These are phyloP conservation scores for Pochonia chlamydosporia DNA, from an alignment of 2,329 filamentous ascomycete genomes.

Conservation along the genomic window DNA sequence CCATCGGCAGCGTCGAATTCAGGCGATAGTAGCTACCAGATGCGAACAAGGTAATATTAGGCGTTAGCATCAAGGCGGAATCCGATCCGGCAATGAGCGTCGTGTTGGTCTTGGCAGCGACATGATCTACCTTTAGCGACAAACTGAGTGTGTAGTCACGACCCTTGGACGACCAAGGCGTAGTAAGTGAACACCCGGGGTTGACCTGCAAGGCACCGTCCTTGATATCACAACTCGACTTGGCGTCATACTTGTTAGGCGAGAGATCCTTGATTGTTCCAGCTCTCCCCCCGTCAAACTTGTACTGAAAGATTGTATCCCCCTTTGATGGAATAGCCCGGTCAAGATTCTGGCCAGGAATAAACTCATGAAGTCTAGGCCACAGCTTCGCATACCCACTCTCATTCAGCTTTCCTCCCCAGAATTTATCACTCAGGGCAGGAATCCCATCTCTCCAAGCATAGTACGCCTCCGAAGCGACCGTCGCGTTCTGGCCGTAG, in stretches of 20 bases:
- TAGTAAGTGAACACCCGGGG: conserved; percentile 34
- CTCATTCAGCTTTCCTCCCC: conserved; percentile 10
- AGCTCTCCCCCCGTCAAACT: background rate
- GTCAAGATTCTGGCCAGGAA: conserved; percentile 16
- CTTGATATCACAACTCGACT: conserved; percentile 27
- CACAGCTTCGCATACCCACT: background rate
- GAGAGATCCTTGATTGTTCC: conserved; percentile 4
- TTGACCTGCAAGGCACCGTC: conserved; percentile 24
- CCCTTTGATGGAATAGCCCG: conserved; percentile 10
- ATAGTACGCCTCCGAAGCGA: conserved; percentile 13
- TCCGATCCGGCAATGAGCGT: conserved; percentile 35
- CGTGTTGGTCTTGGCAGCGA: conserved; percentile 25
- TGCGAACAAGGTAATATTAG: conserved; percentile 28
- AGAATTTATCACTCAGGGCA: conserved; percentile 10
- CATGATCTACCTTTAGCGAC: conserved; percentile 12
- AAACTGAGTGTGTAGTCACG: conserved; percentile 49
- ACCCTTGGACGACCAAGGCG: conserved; percentile 46
- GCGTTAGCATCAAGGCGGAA: conserved; percentile 35
- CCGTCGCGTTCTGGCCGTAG: conserved; percentile 8
- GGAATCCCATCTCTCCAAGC: conserved; percentile 12
- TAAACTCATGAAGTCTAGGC: conserved; percentile 8
- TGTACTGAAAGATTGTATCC: conserved; percentile 11
- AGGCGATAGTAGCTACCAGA: conserved; percentile 29
- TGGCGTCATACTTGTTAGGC: conserved; percentile 18
- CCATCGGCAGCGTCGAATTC: conserved; percentile 27